These are phyloP conservation scores for Conticribra guillardii DNA, from an alignment of 108 stramenopile genomes.

Conservation along the genomic window DNA sequence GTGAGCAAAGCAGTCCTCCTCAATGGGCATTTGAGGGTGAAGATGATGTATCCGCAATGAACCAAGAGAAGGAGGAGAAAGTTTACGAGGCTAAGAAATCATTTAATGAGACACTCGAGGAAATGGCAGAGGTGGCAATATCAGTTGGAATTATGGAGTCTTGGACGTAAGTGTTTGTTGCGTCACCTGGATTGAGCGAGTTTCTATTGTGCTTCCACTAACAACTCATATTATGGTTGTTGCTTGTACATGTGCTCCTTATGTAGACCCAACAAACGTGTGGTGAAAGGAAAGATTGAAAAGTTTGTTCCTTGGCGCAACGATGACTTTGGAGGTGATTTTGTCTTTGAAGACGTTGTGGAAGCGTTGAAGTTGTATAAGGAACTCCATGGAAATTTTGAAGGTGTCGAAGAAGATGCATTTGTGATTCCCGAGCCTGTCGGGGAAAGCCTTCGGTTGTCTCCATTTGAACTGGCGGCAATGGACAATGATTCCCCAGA, in stretches of 20 bases:
- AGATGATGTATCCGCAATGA: slow-evolving; percentile 36
- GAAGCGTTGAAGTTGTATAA: slow-evolving; percentile 85
- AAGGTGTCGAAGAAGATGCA: slow-evolving; percentile 61
- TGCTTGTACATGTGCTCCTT: background rate
- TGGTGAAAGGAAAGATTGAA: slow-evolving; percentile 65
- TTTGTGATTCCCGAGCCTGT: slow-evolving; percentile 71
- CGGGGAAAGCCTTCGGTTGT: slow-evolving; percentile 53
- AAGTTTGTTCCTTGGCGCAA: slow-evolving; percentile 83
- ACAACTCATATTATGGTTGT: background rate
- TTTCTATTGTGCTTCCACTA: background rate
- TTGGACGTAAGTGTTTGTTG: slow-evolving; percentile 47
- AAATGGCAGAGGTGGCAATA: slow-evolving; percentile 65
- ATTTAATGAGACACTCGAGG: slow-evolving; percentile 62
- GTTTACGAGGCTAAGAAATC: slow-evolving; percentile 49
- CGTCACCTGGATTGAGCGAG: background rate
- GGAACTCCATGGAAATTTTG: slow-evolving; percentile 65
- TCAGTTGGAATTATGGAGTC: slow-evolving; percentile 70
- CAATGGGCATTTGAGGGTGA: slow-evolving; percentile 76
- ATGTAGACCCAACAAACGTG: slow-evolving; percentile 55
- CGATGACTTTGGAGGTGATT: slow-evolving; percentile 90
- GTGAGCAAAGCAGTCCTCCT: slow-evolving; percentile 51
- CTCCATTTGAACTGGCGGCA: slow-evolving; percentile 48
- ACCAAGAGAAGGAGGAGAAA: slow-evolving; percentile 54
- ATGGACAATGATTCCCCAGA: slow-evolving; percentile 56
- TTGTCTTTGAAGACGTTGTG: slow-evolving; percentile 89